These are phyloP conservation scores for Peribolospora kevripleyi DNA, from an alignment of 768 basidiomycete genomes.

Conservation along the genomic window DNA sequence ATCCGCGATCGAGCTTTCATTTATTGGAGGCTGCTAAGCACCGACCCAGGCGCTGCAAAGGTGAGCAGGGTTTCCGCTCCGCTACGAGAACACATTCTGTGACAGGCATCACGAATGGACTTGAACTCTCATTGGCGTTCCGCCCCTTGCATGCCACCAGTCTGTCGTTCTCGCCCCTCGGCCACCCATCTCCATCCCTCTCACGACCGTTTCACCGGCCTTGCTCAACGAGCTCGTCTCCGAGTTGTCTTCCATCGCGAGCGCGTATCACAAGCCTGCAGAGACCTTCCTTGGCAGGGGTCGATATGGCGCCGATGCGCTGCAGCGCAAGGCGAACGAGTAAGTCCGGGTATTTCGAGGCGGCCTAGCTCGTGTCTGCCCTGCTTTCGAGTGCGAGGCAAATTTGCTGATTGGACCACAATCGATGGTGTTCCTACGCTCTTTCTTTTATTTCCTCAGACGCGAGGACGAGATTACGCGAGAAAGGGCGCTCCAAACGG, in stretches of 20 bases:
- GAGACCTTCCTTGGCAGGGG: slow-evolving; percentile 90
- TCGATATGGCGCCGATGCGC: slow-evolving; percentile 54
- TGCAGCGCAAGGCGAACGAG: slow-evolving; percentile 41
- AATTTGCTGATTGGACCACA: slow-evolving; percentile 1
- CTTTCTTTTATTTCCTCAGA: slow-evolving; percentile 19
- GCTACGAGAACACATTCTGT: slow-evolving; percentile 1
- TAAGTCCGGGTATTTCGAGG: slow-evolving; percentile 19
- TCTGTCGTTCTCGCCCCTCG: slow-evolving; percentile 70
- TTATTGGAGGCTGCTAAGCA: slow-evolving; percentile 85
- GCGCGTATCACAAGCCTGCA: slow-evolving; percentile 90
- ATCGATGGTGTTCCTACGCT: not conserved
- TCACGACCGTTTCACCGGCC: slow-evolving; percentile 66
- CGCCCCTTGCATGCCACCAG: slow-evolving; percentile 18
- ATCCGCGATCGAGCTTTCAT: slow-evolving; percentile 93
- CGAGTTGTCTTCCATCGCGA: slow-evolving; percentile 70
- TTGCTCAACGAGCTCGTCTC: slow-evolving; percentile 73
- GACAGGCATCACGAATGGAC: not conserved
- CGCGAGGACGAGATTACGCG: slow-evolving; percentile 47
- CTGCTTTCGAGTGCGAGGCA: slow-evolving; percentile 1
- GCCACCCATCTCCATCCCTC: slow-evolving; percentile 79
- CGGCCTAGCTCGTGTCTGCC: no score
- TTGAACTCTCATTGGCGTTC: not conserved
- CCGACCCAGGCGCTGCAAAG: slow-evolving; percentile 87
- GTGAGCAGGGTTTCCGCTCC: slow-evolving; percentile 21
- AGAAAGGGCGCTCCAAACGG: slow-evolving; percentile 71